Percentiles rank a stretch among this genome's conserved stretches.
phyloP scores from a whole-genome alignment of 352 stramenopile species.

The Albugo candida region DNA sequence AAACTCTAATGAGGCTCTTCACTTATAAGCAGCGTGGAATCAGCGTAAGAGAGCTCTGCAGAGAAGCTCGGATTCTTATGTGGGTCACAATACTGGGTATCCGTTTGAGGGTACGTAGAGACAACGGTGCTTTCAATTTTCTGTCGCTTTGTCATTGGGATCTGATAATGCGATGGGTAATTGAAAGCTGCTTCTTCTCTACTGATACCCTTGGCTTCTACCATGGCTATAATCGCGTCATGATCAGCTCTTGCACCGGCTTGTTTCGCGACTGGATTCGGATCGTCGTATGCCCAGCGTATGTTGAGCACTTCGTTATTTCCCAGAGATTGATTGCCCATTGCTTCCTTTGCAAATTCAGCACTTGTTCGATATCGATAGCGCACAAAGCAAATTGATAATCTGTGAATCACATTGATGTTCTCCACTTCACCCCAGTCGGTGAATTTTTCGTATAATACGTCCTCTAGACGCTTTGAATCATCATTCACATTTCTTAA shows the following conservation, averaged over 20 bases:
- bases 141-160: constrained; percentile 44
- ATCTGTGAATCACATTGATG: constrained; percentile 84
- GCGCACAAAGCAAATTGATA: constrained; percentile 82
- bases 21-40: too few relatives aligned
- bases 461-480: constrained; percentile 26
- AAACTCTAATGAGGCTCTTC: too few relatives aligned
- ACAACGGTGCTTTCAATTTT: constrained; percentile 30
- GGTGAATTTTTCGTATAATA: constrained; percentile 77
- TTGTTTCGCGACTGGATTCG: constrained; percentile 84
- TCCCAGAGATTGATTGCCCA: constrained; percentile 79
- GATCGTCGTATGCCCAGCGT: constrained; percentile 85
- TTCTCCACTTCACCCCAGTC: constrained; percentile 89
- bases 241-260: constrained; percentile 66
- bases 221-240: constrained; percentile 76
- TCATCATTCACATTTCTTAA: constrained; percentile 36
- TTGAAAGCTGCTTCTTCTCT: constrained; percentile 49
- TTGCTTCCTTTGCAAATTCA: constrained; percentile 77
- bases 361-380: constrained; percentile 62
- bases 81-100: constrained; percentile 20
- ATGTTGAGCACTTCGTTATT: constrained; percentile 82
- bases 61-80: too few relatives aligned
- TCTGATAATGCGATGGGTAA: constrained; percentile 59
- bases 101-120: constrained; percentile 52
- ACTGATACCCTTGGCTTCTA: constrained; percentile 39
- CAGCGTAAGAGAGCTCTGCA: too few relatives aligned